Percentiles rank a stretch among this genome's conserved stretches.
These are phyloP conservation scores for Ophiostoma perfectum DNA, from an alignment of 2,329 filamentous ascomycete genomes.

Conservation along the genomic window DNA sequence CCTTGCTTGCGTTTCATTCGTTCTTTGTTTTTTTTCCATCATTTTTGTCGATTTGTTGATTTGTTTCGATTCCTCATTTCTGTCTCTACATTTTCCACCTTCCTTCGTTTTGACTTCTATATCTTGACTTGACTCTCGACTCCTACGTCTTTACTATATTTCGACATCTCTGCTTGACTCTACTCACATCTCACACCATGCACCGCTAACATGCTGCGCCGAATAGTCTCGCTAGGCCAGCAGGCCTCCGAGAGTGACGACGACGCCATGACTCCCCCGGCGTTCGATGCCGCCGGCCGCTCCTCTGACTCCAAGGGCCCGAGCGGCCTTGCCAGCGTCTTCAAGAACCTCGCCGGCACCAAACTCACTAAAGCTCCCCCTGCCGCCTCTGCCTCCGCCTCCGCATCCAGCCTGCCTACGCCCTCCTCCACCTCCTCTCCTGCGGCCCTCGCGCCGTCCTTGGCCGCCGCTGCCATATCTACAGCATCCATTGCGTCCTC, in stretches of 20 bases:
- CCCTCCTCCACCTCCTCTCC: constrained; percentile 15
- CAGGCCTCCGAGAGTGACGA: constrained; percentile 40
- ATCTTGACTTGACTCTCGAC: background rate
- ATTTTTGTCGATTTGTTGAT: background rate
- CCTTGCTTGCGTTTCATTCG: background rate
- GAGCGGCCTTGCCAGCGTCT: constrained; percentile 57
- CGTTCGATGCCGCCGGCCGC: constrained; percentile 49
- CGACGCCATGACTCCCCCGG: constrained; percentile 56
- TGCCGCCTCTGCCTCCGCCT: background rate
- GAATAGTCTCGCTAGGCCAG: constrained; percentile 42
- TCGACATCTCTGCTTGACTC: no score
- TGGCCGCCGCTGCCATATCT: constrained; percentile 36
- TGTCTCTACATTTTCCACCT: background rate
- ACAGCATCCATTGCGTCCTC: constrained; percentile 35
- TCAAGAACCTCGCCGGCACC: constrained; percentile 55
- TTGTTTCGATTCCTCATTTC: background rate
- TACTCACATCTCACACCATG: background rate
- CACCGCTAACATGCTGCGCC: constrained; percentile 39
- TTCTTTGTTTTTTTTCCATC: background rate
- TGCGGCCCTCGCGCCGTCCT: constrained; percentile 10
- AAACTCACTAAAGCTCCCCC: constrained; percentile 46
- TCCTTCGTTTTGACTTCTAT: background rate
- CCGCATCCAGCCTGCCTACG: background rate
- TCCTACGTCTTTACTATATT: background rate
- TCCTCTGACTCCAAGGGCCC: constrained; percentile 51